A percentile compares a stretch with the other conserved stretches of the same genome.
Evolutionary conservation across 2,329 filamentous ascomycete species (phyloP).

Genomic region (Botrytis deweyae): DNA sequence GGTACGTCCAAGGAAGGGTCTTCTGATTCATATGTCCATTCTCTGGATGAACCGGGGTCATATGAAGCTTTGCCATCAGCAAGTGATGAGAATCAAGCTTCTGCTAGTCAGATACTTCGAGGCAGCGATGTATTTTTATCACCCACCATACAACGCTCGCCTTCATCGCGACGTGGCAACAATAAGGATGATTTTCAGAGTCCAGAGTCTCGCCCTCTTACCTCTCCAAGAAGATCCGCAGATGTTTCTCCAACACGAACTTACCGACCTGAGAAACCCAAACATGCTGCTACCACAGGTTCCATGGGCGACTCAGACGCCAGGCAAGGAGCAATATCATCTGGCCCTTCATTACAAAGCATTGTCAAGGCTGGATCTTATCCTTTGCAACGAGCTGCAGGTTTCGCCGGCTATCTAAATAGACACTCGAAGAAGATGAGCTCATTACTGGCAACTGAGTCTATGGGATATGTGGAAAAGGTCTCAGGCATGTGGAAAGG

Average conservation of each 20-base stretch:
- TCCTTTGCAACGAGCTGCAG: constrained; percentile 78
- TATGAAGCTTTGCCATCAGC: constrained; percentile 69
- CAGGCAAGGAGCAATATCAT: constrained; percentile 40
- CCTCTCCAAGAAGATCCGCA: constrained; percentile 27
- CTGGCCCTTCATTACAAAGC: constrained; percentile 56
- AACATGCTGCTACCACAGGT: constrained; percentile 32
- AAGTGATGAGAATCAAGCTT: constrained; percentile 70
- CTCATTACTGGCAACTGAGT: constrained; percentile 78
- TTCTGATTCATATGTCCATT: constrained; percentile 74
- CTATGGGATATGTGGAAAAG: constrained; percentile 95
- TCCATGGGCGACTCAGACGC: constrained; percentile 30
- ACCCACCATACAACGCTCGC: constrained; percentile 62
- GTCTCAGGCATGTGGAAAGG: constrained; percentile 97
- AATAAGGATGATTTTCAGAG: constrained; percentile 24
- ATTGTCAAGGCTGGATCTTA: constrained; percentile 65
- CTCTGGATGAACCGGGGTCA: constrained; percentile 69
- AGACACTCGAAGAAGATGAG: constrained; percentile 79
- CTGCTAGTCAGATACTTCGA: constrained; percentile 85
- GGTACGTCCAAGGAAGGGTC: constrained; percentile 58
- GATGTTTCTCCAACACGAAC: constrained; percentile 23
- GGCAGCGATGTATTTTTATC: constrained; percentile 86
- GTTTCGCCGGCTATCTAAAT: constrained; percentile 79
- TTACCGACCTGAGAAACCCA: constrained; percentile 22
- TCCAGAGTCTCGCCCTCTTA: constrained; percentile 28
- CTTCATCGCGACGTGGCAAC: constrained; percentile 31